Base-by-base conservation (phyloP, 306 rosid genomes). In the Gleditsia sinensis region DNA sequence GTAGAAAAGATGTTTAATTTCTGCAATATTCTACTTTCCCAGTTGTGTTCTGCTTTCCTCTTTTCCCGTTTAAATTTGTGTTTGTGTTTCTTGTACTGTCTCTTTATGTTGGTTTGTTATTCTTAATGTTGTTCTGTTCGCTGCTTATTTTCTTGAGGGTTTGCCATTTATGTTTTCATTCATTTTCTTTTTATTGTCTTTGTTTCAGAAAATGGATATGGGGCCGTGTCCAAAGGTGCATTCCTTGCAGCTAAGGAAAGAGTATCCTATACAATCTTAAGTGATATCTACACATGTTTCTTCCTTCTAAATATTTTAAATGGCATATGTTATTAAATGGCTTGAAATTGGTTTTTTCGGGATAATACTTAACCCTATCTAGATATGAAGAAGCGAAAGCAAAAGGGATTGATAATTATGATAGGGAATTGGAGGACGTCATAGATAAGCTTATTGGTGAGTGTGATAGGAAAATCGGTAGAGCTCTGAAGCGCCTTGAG, bases 211-310 rank as follows among this genome's bases (percentile, higher is more conserved):
- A 93, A 93, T 93, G 98, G 98, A 93, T 62, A 93, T 93, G 98
- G 98, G 98, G 2, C 96, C 98, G 0, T 93, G 98, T 83, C 96
- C 98, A 5, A 93, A 93, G 84, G 93, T 93, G 3, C 98, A 93
- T 80, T 93, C 98, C 16, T 81, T 93, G 84, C 98, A 91, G 87
- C 96, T 93, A 45, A 85, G 98, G 75, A 91, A 91, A 82, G 98
- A 93, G 98, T 93, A 93, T 93, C 97, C 93, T 88, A 86, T 20
- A 28, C 58, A 37, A 10, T 37, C 11, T 37, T 37, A 37, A 13
- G 14, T 42, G 81, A 84, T 50, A 42, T 70, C 32, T 57, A 30
- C 16, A 0, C 28, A 10, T 56, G 23, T 25, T 69, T 76, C 6
- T 54, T n/a, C n/a, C n/a, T n/a, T n/a, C n/a, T n/a, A n/a, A n/a